phyloP scores from a whole-genome alignment of 352 stramenopile genomes.

The Globisporangium sylvaticum region DNA sequence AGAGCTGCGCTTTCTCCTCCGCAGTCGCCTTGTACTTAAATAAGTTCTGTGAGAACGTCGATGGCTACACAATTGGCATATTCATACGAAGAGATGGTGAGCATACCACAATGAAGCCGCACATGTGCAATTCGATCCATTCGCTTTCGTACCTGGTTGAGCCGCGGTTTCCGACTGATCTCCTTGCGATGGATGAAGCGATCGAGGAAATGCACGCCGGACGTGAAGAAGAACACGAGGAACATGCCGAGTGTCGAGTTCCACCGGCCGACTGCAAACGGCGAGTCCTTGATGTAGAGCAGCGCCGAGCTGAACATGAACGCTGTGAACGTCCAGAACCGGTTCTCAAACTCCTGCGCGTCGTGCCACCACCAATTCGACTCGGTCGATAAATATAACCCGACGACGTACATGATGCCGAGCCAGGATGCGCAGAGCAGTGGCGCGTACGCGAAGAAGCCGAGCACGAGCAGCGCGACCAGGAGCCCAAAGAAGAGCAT shows the following conservation, averaged over 20 bases:
- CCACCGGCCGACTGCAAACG: constrained; percentile 73
- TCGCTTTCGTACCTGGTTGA: constrained; percentile 32
- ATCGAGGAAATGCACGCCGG: constrained; percentile 79
- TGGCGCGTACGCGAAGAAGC: constrained; percentile 79
- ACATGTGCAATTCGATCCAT: not conserved
- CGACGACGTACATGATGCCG: constrained; percentile 79
- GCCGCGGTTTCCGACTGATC: constrained; percentile 54
- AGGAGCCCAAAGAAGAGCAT: constrained; percentile 68
- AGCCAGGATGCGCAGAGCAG: constrained; percentile 78
- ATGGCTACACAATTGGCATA: constrained; percentile 20
- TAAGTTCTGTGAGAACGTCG: constrained; percentile 64
- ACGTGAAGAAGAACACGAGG: constrained; percentile 77
- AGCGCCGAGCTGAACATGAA: constrained; percentile 90
- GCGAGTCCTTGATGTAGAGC: constrained; percentile 94
- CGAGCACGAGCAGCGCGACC: constrained; percentile 63
- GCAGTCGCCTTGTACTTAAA: constrained; percentile 82
- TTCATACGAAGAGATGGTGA: constrained; percentile 4
- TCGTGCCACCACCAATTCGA: constrained; percentile 86
- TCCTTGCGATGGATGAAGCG: constrained; percentile 72
- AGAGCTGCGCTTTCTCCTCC: constrained; percentile 71
- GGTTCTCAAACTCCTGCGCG: constrained; percentile 95
- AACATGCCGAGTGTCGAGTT: constrained; percentile 69
- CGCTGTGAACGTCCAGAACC: constrained; percentile 95
- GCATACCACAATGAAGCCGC: not conserved
- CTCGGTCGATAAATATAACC: constrained; percentile 77